Evolutionary conservation across 257 asterid species (phyloP).

Genomic region (Solanum microdontum): DNA sequence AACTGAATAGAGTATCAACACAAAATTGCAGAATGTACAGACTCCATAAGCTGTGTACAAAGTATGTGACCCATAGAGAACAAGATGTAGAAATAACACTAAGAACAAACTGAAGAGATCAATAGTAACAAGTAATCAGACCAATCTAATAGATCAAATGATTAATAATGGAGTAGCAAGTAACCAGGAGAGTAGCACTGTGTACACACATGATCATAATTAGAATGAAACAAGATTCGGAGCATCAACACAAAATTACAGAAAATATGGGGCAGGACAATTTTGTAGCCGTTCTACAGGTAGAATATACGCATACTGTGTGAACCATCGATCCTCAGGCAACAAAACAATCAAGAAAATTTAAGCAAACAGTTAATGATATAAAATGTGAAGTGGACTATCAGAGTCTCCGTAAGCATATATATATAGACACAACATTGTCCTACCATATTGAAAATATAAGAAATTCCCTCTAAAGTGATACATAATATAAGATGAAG

Average conservation of each 20-base stretch:
- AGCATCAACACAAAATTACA: no score
- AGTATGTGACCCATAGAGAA: neutral
- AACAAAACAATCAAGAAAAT: neutral
- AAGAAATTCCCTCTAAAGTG: no score
- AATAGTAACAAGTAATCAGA: neutral
- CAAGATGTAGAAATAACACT: neutral
- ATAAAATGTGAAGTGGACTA: neutral
- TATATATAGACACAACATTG: neutral
- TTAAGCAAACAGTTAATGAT: neutral
- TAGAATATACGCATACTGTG: no score
- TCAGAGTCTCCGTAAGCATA: neutral
- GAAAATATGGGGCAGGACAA: neutral
- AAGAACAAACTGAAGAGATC: neutral
- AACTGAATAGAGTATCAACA: neutral
- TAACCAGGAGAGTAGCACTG: neutral
- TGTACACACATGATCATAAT: neutral
- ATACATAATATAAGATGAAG: neutral
- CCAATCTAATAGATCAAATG: neutral
- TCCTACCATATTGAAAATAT: neutral
- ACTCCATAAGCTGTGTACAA: neutral
- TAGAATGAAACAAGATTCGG: neutral
- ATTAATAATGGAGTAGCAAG: neutral
- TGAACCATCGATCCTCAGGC: neutral
- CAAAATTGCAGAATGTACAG: neutral
- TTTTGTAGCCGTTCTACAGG: neutral